phyloP scores from a whole-genome alignment of 352 stramenopile genomes.

The Phytophthora niederhauseri region DNA sequence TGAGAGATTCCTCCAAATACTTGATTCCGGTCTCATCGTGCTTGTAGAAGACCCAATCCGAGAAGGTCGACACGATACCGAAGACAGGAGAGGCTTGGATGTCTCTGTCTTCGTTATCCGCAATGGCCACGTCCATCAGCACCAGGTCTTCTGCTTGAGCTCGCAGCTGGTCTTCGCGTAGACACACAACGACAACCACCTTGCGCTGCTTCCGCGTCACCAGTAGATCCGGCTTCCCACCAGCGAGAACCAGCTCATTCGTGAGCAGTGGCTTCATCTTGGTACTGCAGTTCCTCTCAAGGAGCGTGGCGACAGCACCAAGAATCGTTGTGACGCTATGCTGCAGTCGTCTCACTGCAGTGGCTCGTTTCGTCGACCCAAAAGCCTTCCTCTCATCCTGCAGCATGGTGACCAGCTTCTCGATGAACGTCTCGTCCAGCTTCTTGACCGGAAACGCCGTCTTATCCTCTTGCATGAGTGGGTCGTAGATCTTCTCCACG shows the following conservation, averaged over 20 bases:
- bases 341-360: constrained; percentile 5
- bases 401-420: background rate
- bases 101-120: background rate
- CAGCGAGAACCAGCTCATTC: constrained; percentile 4
- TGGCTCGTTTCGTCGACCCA: constrained; percentile 4
- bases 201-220: constrained; percentile 1
- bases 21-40: constrained; percentile 9
- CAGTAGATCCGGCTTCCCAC: background rate
- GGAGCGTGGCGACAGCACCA: constrained; percentile 11
- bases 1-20: constrained; percentile 11
- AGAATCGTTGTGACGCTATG: constrained; percentile 3
- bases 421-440: background rate
- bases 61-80: constrained; percentile 9
- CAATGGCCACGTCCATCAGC: constrained; percentile 7
- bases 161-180: constrained; percentile 1
- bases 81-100: background rate
- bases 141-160: constrained; percentile 3
- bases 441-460: constrained; percentile 8
- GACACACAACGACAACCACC: background rate
- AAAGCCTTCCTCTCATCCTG: constrained; percentile 8
- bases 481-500: constrained; percentile 5
- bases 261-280: constrained; percentile 4
- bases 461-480: constrained; percentile 4
- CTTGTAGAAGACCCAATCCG: constrained; percentile 11
- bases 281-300: background rate